Evolutionary conservation across 2,329 filamentous ascomycete species (phyloP), one percentile per base, ranked within the genome.

Genomic region (Stagonosporopsis cucurbitacearum): DNA sequence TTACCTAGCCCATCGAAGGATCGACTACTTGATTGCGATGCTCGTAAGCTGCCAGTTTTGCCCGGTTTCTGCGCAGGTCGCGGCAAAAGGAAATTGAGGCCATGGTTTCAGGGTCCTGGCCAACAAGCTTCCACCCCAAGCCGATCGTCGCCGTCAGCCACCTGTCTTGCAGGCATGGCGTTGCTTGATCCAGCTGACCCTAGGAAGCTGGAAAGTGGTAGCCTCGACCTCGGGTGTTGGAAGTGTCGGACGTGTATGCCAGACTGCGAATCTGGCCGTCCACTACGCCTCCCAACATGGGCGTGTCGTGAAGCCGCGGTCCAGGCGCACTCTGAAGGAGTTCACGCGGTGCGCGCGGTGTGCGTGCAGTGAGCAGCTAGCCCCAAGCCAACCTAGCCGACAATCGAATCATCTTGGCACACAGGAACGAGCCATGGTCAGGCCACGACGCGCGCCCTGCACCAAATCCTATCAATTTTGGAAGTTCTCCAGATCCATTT

Each of bases 91-190:
- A 26, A 42, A 54, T 58, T 39, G 37, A 54, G 50, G 39, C 49
- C 51, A 54, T 32, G 33, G 47, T 59, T 53, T 56, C 58, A 63
- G 64, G 64, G 56, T 64, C 58, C 62, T 63, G 53, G 54, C 45
- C 17, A 47, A 47, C 52, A 69, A 67, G 65, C 63, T 63, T 51
- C 35, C 36, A 41, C 35, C 59, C 66, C 58, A 69, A 63, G 65
- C 44, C 43, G 53, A 52, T 54, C 41, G 40, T 8, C 43, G 44
- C 49, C 23, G 32, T 59, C 36, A 58, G 25, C 52, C 57, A 59
- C 56, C 56, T 55, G 39, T 48, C 55, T 36, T n/a, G 30, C n/a
- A 41, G 48, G 50, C 65, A 67, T 70, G 67, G 68, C 66, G 43
- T 64, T 68, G 63, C 64, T 69, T 69, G 60, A 48, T 54, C 28